A percentile compares a stretch with the other conserved stretches of the same genome.
Conservation (phyloP, 495 filamentous ascomycete species). For the Lasiosphaeria miniovina region DNA sequence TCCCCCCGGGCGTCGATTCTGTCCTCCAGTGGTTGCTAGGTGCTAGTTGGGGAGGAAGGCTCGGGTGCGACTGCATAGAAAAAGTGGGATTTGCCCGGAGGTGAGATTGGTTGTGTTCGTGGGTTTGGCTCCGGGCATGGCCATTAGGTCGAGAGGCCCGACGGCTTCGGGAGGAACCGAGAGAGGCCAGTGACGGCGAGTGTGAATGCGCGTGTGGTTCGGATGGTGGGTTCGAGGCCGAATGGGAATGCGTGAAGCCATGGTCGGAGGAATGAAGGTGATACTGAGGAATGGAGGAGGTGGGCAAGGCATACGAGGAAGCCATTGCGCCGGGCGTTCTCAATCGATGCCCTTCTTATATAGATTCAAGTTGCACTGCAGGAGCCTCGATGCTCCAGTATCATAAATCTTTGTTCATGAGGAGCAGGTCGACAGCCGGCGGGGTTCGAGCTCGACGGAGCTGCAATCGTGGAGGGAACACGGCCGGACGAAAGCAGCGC, state of each 20-base stretch:
- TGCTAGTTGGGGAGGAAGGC: slow-evolving; percentile 31
- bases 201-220: slow-evolving; percentile 29
- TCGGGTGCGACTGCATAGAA: slow-evolving; percentile 33
- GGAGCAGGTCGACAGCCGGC: background rate
- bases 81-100: slow-evolving; percentile 33
- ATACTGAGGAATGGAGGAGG: slow-evolving; percentile 46
- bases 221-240: too few relatives aligned
- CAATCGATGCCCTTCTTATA: background rate
- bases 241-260: slow-evolving; percentile 37
- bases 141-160: slow-evolving; percentile 21
- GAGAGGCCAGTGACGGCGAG: slow-evolving; percentile 25
- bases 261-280: slow-evolving; percentile 34
- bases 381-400: slow-evolving; percentile 25
- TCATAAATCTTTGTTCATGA: slow-evolving; percentile 19
- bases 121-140: slow-evolving; percentile 29
- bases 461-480: background rate
- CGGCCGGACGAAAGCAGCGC: background rate
- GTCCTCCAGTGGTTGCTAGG: slow-evolving; percentile 28
- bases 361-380: slow-evolving; percentile 1
- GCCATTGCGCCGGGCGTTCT: slow-evolving; percentile 34
- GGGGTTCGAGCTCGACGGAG: background rate
- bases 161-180: slow-evolving; percentile 23
- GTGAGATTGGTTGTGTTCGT: slow-evolving; percentile 36
- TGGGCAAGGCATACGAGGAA: slow-evolving; percentile 50
- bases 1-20: slow-evolving; percentile 32